Base-by-base conservation (phyloP, 148 eudicot genomes). In the Diospyros lotus region DNA sequence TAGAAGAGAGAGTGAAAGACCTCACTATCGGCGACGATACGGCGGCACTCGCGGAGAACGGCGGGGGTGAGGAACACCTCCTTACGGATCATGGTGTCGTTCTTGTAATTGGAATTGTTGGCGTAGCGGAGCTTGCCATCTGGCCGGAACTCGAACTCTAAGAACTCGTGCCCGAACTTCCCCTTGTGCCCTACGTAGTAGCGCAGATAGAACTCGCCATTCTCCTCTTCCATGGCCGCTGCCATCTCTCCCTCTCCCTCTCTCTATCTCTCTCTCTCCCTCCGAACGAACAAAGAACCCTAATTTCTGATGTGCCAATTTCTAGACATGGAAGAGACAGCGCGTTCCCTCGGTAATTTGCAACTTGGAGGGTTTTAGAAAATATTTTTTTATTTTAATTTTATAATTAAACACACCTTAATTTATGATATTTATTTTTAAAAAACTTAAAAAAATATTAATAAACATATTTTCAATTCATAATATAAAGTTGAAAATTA, bases 41-140 rank as follows among this genome's bases (percentile, higher is more conserved):
- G 94, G 73, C 96, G 98, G 74, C 92, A 91, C 72, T 93, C 97
- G 12, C 88, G 90, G 80, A 91, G 86, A 51, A 51, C 55, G 54
- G 70, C 70, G 41, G 70, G 70, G 70, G 70, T 66, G 70, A 66
- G 70, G 70, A 66, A 93, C 66, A 91, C 87, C 81, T 93, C 98
- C 66, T 93, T 93, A 73, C 98, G 96, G 71, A 91, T 93, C 91
- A 93, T 91, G 46, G 98, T 93, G 76, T 93, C 98, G 84, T 91
- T 93, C 75, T 93, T 93, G 88, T 93, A 93, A 75, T 93, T 93
- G 56, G 98, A 93, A 84, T 93, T 93, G 81, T 93, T 66, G 55
- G 70, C 70, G 40, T 66, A 66, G 7, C 70, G 70, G 40, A 46
- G 70, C 14, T 66, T 66, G 44, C 98, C 98, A 28, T 93, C 96